These are phyloP conservation scores for Hericium rajendrae DNA, from an alignment of 768 basidiomycete species.

Conservation along the genomic window DNA sequence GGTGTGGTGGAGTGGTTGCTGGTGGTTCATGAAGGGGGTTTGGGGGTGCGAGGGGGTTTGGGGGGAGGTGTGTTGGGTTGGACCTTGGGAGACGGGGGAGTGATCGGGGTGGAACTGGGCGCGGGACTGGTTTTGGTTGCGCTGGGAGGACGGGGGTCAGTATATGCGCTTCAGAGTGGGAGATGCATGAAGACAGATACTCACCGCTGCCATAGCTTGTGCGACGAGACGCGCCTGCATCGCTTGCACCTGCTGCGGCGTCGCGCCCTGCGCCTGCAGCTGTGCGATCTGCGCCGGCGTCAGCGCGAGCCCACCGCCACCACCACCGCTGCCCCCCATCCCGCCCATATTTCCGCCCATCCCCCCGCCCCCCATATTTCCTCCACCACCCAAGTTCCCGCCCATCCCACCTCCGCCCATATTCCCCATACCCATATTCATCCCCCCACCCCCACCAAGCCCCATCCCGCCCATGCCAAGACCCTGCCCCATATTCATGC, in stretches of 20 bases:
- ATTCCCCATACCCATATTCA: not conserved
- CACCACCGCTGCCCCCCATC: not conserved
- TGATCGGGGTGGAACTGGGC: too few species aligned
- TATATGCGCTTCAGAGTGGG: too few species aligned
- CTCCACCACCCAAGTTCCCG: not conserved
- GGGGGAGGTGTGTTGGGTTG: not conserved
- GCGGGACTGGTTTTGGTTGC: too few species aligned
- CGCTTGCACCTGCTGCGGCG: not conserved
- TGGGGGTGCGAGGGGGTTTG: not conserved
- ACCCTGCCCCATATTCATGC: too few species aligned
- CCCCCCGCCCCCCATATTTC: not conserved
- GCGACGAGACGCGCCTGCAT: not conserved
- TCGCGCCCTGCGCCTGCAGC: slow-evolving; percentile 2
- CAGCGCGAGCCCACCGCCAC: not conserved
- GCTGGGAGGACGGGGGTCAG: too few species aligned
- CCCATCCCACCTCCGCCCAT: not conserved
- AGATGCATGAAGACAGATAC: not conserved
- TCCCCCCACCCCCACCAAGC: not conserved
- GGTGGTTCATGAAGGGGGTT: not conserved
- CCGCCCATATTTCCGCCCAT: not conserved
- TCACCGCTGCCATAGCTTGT: not conserved
- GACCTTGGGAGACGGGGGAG: not conserved
- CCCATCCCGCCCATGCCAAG: not conserved
- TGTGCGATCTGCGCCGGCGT: slow-evolving; percentile 4
- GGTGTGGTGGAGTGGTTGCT: not conserved